A percentile compares a stretch with the other conserved stretches of the same genome.
phyloP scores from a whole-genome alignment of 208 protist genomes.

The Leishmania martiniquensis region DNA sequence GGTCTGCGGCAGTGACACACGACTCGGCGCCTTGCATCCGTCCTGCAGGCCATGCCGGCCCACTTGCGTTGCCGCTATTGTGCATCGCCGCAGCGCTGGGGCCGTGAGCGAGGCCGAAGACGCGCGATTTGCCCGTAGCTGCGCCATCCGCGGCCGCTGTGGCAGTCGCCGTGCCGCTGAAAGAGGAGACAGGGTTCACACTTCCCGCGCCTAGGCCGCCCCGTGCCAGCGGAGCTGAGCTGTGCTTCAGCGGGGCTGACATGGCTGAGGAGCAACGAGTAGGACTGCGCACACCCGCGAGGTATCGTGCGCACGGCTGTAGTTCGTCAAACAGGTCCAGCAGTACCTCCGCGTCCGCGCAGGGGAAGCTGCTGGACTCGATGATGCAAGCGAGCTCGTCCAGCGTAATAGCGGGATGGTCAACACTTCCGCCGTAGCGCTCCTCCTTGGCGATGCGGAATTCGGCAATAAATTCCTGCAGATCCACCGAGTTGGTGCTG shows the following conservation, averaged over 20 bases:
- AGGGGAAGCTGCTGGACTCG: slow-evolving; percentile 52
- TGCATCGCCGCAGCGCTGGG: not conserved
- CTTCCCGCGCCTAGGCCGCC: not conserved
- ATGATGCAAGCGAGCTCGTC: slow-evolving; percentile 66
- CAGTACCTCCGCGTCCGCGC: slow-evolving; percentile 55
- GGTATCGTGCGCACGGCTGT: slow-evolving; percentile 30
- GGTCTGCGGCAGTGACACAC: slow-evolving; percentile 6
- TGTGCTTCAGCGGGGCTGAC: not conserved
- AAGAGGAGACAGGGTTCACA: not conserved
- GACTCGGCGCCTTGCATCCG: slow-evolving; percentile 5
- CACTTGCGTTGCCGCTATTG: not conserved
- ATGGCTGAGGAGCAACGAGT: not conserved
- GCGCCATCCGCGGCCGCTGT: not conserved
- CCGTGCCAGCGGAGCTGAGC: not conserved
- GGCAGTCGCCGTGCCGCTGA: not conserved
- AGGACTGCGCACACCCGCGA: not conserved
- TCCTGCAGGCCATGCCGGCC: not conserved
- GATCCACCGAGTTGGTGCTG: slow-evolving; percentile 67
- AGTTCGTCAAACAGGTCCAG: slow-evolving; percentile 77
- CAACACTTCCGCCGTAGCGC: slow-evolving; percentile 35
- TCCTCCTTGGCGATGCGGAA: slow-evolving; percentile 69
- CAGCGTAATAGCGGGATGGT: slow-evolving; percentile 41
- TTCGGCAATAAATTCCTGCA: slow-evolving; percentile 70
- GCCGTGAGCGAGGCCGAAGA: not conserved
- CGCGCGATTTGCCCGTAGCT: not conserved